Percentiles rank a stretch among this genome's conserved stretches.
Conservation (phyloP, 495 filamentous ascomycete genomes). For the Tuber umbilicatum region DNA sequence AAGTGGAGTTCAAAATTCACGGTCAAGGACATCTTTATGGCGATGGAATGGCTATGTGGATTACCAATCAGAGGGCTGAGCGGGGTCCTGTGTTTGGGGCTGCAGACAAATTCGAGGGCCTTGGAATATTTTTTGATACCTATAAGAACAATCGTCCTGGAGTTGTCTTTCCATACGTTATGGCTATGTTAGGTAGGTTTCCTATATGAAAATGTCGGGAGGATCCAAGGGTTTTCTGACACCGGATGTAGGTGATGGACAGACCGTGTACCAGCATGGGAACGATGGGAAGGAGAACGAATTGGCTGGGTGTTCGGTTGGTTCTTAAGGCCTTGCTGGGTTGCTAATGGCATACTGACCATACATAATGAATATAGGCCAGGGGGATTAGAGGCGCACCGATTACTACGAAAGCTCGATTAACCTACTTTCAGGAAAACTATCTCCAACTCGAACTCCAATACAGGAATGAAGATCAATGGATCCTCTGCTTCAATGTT, state of each 20-base stretch:
- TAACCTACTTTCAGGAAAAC: constrained; percentile 97
- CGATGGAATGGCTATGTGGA: constrained; percentile 97
- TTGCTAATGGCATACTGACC: neutral
- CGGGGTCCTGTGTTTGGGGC: constrained; percentile 82
- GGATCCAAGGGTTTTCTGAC: constrained; percentile 1
- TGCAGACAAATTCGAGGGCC: constrained; percentile 82
- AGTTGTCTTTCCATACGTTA: constrained; percentile 91
- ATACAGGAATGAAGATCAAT: constrained; percentile 82
- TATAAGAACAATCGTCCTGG: constrained; percentile 99
- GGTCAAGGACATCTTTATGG: constrained; percentile 81
- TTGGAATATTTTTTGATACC: constrained; percentile 96
- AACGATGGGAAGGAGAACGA: constrained; percentile 94
- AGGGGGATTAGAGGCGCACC: constrained; percentile 74
- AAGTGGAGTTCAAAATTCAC: constrained; percentile 88
- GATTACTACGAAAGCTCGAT: constrained; percentile 71
- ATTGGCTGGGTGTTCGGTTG: constrained; percentile 81
- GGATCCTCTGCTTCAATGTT: constrained; percentile 81
- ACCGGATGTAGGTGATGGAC: constrained; percentile 56
- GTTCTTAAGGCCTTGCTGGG: constrained; percentile 26
- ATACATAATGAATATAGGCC: constrained; percentile 49
- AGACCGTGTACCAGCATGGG: constrained; percentile 82
- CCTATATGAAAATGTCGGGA: neutral
- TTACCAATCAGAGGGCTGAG: constrained; percentile 84
- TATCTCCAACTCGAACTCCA: constrained; percentile 83
- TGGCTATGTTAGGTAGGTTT: constrained; percentile 81